Conservation (phyloP, 192 early-diverging fungal genomes). For the Rhizoclosmatium globosum region DNA sequence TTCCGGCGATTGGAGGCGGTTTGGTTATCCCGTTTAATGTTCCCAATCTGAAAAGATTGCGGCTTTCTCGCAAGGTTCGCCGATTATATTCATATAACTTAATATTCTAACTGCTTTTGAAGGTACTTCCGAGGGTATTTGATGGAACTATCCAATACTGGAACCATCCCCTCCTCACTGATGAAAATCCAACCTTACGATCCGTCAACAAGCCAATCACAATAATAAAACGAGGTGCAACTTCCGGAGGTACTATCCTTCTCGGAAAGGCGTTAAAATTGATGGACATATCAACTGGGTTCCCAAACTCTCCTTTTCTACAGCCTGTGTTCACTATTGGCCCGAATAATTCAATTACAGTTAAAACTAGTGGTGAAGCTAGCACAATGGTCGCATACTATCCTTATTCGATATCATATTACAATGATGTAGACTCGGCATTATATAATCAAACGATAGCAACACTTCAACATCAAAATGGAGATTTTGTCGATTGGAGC, state of each 20-base stretch:
- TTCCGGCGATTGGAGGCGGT: slow-evolving; percentile 8
- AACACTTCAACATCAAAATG: background rate
- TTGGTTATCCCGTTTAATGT: background rate
- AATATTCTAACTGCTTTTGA: too few species aligned
- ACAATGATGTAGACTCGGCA: background rate
- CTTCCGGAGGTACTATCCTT: background rate
- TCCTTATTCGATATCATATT: background rate
- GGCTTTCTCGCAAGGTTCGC: background rate
- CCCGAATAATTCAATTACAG: background rate
- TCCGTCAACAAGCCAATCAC: background rate
- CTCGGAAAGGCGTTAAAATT: background rate
- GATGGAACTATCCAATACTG: background rate
- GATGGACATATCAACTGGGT: background rate
- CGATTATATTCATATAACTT: too few species aligned
- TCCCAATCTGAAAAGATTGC: background rate
- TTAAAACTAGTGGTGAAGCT: background rate
- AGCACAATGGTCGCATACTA: background rate
- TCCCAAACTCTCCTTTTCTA: background rate
- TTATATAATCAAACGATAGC: background rate
- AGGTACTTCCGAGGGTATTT: background rate
- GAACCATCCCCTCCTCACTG: background rate
- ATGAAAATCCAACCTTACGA: background rate
- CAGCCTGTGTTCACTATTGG: background rate
- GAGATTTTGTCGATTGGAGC: background rate
- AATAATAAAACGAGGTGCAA: background rate